These are phyloP conservation scores for Globisporangium iwayamae DNA, from an alignment of 352 stramenopile genomes.

Conservation along the genomic window DNA sequence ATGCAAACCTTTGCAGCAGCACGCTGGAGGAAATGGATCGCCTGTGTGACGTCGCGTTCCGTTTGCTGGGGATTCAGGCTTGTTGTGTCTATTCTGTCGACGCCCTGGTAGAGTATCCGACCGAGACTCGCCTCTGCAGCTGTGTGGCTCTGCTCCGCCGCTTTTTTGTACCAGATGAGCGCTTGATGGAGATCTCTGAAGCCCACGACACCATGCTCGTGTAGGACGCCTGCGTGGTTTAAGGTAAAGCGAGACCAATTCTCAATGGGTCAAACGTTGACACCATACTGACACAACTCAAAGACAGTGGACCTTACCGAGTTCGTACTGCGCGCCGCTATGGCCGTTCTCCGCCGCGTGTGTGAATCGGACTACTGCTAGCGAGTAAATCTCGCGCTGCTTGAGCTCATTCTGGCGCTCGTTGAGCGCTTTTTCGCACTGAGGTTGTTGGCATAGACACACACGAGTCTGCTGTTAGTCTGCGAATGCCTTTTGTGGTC, in stretches of 20 bases:
- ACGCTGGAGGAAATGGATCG: constrained; percentile 66
- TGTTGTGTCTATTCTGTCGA: constrained; percentile 10
- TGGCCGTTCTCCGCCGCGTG: constrained; percentile 55
- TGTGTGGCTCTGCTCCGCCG: constrained; percentile 44
- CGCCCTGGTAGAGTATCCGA: constrained; percentile 29
- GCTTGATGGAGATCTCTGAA: constrained; percentile 23
- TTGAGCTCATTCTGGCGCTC: constrained; percentile 30
- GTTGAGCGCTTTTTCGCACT: constrained; percentile 50
- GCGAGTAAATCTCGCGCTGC: constrained; percentile 31
- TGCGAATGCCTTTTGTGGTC: too few relatives aligned
- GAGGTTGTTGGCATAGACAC: too few relatives aligned
- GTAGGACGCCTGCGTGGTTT: constrained; percentile 22
- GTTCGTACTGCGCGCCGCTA: constrained; percentile 46
- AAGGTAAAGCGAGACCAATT: background rate
- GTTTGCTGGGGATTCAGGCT: background rate
- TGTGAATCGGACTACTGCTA: constrained; percentile 38
- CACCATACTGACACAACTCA: background rate
- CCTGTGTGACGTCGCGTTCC: constrained; percentile 37
- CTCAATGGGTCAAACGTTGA: too few relatives aligned
- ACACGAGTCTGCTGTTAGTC: too few relatives aligned
- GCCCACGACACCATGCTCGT: constrained; percentile 29
- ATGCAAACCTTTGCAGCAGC: constrained; percentile 39
- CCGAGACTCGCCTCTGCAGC: constrained; percentile 50
- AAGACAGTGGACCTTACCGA: constrained; percentile 23
- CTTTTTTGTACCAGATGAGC: constrained; percentile 48